Evolutionary conservation across 768 basidiomycete genomes (phyloP), one percentile per base, ranked within the genome.

Genomic region (Collybia sp.): DNA sequence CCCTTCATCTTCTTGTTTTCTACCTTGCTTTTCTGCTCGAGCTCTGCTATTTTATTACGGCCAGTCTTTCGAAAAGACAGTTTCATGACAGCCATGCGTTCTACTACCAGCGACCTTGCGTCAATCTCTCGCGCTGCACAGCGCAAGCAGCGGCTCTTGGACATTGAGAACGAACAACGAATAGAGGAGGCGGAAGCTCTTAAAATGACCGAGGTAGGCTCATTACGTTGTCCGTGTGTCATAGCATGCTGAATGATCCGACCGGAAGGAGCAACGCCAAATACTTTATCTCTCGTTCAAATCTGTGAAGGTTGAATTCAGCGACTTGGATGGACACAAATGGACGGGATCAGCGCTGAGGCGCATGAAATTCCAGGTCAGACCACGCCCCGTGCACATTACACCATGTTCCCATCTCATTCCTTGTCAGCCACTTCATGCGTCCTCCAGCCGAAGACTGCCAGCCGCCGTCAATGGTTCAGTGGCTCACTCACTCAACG

Each of bases 251-350:
- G 12, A 47, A 20, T 37, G 49, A 41, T 37, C 32, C 12, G 25
- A 34, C 20, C n/a, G 40, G 12, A 49, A 73, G 71, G 72, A 73
- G 55, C 71, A 73, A 56, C 64, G 62, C 0, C 60, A 66, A 42
- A 59, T 56, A 1, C 61, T 76, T 11, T 50, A 67, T 25, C 58
- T 57, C 42, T 72, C 79, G 1, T 83, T 83, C 53, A 65, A 58
- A 16, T 68, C 69, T 4, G 80, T 82, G 30, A 82, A 83, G 50
- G 73, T 74, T 6, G 80, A 83, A 51, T 83, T 82, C 54, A 67
- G 70, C 45, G 81, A 83, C 58, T 69, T 83, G 12, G 81, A 83
- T 45, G 81, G 81, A 0, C 60, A 79, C 31, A 68, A 71, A 32
- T 79, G 79, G 80, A 59, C 70, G 13, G 64, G 63, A 38, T 60